Percentiles rank a stretch among this genome's conserved stretches.
Conservation (phyloP, 2,329 filamentous ascomycete species). For the Elsinoe arachidis region DNA sequence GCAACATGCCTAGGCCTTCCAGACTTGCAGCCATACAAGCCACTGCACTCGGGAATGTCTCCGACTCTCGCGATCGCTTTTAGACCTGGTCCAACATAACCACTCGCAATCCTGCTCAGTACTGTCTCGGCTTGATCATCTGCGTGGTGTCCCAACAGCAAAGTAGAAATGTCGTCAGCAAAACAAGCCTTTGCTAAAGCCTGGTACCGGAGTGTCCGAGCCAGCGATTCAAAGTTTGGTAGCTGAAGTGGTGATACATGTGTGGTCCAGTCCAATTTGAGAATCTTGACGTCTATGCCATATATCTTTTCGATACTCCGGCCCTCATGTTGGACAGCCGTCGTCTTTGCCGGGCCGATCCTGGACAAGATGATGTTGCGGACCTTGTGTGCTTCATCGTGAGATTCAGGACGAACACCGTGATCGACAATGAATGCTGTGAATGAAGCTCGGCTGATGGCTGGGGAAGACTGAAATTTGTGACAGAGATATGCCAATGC, state of each 20-base stretch:
- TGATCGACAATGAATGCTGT: slow-evolving; percentile 56
- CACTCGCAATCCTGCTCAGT: slow-evolving; percentile 63
- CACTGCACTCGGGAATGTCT: slow-evolving; percentile 76
- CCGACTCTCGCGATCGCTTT: slow-evolving; percentile 56
- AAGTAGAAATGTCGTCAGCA: slow-evolving; percentile 41
- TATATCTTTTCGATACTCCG: neutral
- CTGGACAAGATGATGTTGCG: slow-evolving; percentile 32
- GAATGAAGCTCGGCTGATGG: slow-evolving; percentile 23
- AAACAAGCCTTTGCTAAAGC: slow-evolving; percentile 55
- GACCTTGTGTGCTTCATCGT: slow-evolving; percentile 46
- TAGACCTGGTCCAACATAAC: slow-evolving; percentile 62
- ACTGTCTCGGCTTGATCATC: slow-evolving; percentile 91
- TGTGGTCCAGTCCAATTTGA: slow-evolving; percentile 32
- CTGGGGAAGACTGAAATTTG: slow-evolving; percentile 20
- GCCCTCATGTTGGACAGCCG: neutral
- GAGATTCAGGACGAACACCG: slow-evolving; percentile 46
- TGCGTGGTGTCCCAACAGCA: slow-evolving; percentile 77
- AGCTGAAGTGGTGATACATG: slow-evolving; percentile 34
- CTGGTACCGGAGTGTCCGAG: slow-evolving; percentile 66
- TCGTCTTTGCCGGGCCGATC: slow-evolving; percentile 29
- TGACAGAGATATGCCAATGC: slow-evolving; percentile 71
- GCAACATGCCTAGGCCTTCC: slow-evolving; percentile 20
- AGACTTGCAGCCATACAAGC: slow-evolving; percentile 49
- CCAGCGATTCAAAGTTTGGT: slow-evolving; percentile 66
- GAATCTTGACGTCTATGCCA: slow-evolving; percentile 19